phyloP scores from a whole-genome alignment of 1,284 basidiomycete species.

The Filobasidium uniguttulatum region DNA sequence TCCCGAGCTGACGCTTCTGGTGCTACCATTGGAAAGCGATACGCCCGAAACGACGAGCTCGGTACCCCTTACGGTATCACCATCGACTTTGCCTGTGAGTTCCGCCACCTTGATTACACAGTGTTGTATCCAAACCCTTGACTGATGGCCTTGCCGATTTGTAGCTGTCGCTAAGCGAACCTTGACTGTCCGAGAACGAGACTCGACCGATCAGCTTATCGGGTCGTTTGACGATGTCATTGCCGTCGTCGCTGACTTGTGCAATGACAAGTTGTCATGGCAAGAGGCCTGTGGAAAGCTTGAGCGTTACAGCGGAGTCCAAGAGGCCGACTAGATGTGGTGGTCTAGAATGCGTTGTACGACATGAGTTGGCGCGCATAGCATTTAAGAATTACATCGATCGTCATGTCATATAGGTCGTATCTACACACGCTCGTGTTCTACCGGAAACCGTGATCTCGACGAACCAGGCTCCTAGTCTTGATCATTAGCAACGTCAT shows the following conservation, averaged over 20 bases:
- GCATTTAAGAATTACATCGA: too few relatives aligned
- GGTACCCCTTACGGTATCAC: slow-evolving; percentile 95
- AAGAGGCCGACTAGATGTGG: slow-evolving; percentile 50
- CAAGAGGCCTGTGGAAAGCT: slow-evolving; percentile 56
- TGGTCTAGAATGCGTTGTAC: too few relatives aligned
- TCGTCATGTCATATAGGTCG: too few relatives aligned
- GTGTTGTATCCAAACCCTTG: neutral
- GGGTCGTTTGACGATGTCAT: slow-evolving; percentile 87
- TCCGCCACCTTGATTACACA: neutral
- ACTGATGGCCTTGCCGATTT: slow-evolving; percentile 9
- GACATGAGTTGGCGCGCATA: too few relatives aligned
- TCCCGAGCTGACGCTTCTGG: slow-evolving; percentile 91
- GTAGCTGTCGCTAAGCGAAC: slow-evolving; percentile 70
- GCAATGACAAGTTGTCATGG: slow-evolving; percentile 64
- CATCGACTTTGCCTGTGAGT: slow-evolving; percentile 90
- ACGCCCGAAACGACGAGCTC: slow-evolving; percentile 94
- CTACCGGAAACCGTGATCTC: too few relatives aligned
- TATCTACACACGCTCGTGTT: too few relatives aligned
- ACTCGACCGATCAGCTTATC: slow-evolving; percentile 85
- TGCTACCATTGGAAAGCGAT: slow-evolving; percentile 89
- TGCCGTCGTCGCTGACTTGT: slow-evolving; percentile 59
- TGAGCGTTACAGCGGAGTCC: slow-evolving; percentile 75
- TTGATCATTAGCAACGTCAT: too few relatives aligned
- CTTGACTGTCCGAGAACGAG: slow-evolving; percentile 84
- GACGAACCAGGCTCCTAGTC: too few relatives aligned